Evolutionary conservation across 2,329 filamentous ascomycete species (phyloP), one percentile per base, ranked within the genome.

Genomic region (Botryotinia convoluta): DNA sequence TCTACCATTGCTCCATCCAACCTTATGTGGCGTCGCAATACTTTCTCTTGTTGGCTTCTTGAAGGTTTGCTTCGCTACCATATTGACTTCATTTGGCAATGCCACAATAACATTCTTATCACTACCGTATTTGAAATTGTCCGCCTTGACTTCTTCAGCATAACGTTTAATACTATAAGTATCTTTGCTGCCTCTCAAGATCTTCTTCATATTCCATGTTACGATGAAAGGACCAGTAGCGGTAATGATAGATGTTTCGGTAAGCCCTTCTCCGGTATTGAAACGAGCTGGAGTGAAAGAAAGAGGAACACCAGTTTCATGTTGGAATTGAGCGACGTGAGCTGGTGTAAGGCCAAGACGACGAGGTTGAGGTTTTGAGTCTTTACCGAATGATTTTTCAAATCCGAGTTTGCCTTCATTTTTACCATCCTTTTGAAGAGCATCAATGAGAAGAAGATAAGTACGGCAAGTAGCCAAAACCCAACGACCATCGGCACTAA

Each of bases 51-150:
- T 98, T 1, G 95, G 94, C 80, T 91, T 91, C 86, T 93, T 93
- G 80, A 99, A 88, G 73, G 90, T 91, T 78, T 92, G 89, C 83
- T 95, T 95, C 63, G 91, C 92, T 20, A 99, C 93, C 95, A 98
- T 98, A 83, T 98, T 97, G 77, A 99, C 96, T 82, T 98, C 95
- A 81, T 99, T 97, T 3, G 96, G 95, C 76, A 99, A 85, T 0
- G 96, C 96, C 51, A 99, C 95, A 79, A 99, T 97, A 79, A 99
- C 94, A 79, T 98, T 98, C 88, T 97, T 97, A 83, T 99, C 96
- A 8, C 92, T 95, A 64, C 95, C 95, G 80, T 94, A 99, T 79
- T 96, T 94, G 90, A 99, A 99, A 82, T 99, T 97, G 82, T 99
- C 96, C 6, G 96, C 96, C 86, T 97, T 98, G 81, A 99, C 94